These are phyloP conservation scores for Gracilariopsis chorda DNA, from an alignment of 23 red algal species.

Conservation along the genomic window DNA sequence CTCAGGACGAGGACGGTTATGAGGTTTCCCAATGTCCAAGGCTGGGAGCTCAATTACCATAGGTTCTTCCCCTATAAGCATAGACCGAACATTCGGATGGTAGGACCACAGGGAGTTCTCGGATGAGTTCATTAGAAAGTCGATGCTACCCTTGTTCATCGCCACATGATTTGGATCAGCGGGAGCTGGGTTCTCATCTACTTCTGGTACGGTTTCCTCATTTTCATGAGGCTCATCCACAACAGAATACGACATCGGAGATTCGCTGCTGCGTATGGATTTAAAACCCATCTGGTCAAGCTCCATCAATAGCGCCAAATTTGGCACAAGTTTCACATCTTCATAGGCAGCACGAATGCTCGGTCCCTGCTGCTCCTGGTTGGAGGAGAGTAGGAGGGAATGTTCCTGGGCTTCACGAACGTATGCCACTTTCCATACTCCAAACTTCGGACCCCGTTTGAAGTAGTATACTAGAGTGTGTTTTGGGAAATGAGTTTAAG, in stretches of 20 bases:
- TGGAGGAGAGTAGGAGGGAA: background rate
- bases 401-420: background rate
- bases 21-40: too few relatives aligned
- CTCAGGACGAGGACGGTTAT: background rate
- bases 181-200: background rate
- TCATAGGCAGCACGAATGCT: slow-evolving; percentile 1
- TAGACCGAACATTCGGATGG: too few relatives aligned
- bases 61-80: too few relatives aligned
- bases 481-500: background rate
- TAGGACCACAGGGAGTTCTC: too few relatives aligned
- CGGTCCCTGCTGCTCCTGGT: background rate
- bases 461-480: background rate
- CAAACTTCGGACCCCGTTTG: slow-evolving; percentile 11
- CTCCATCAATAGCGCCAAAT: background rate
- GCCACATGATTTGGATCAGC: too few relatives aligned
- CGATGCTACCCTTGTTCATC: background rate
- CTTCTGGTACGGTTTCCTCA: background rate
- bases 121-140: background rate
- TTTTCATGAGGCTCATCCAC: background rate
- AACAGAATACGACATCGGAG: background rate
- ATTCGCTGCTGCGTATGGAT: background rate
- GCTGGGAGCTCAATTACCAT: too few relatives aligned
- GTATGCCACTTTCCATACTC: background rate
- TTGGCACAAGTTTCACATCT: background rate
- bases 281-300: background rate